Base-by-base conservation (phyloP, 257 asterid species). In the Craterostigma plantagineum region DNA sequence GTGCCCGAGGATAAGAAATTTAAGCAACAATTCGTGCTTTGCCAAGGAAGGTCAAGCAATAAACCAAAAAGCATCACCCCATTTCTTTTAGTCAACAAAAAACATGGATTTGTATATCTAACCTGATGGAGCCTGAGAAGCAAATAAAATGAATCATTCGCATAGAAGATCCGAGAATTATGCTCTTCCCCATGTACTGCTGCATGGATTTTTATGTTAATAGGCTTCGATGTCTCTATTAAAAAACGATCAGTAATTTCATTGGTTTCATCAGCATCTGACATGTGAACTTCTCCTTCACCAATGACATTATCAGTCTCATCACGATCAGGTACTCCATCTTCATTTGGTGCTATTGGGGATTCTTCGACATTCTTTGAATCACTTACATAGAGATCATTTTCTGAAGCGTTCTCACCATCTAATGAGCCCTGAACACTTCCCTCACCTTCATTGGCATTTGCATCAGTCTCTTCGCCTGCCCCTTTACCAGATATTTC, bases 91-190 rank as follows among this genome's bases (percentile, higher is more conserved):
- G 17, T 3, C 45, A 9, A 40, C 12, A 11, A 14, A 8, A 8
- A 14, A 7, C 13, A 1, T 14, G 3, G 45, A 23, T 13, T 1
- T 10, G 10, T 18, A 1, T 13, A 16, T 35, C 18, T 49, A 51
- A 79, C 92, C 46, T 72, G 73, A 66, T 79, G 90, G 56, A 79
- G 90, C 71, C 92, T 67, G 59, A 75, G 72, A 51, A 79, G 73
- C 55, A 75, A 62, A 56, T 79, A 79, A 64, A 75, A 75, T 34
- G 84, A 68, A 47, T 79, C 79, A 17, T 63, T 79, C 60, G 90
- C 92, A 33, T 72, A 79, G 58, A 79, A 75, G 43, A 75, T 59
- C 50, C 63, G 56, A 44, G 68, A 58, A 38, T 62, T 57, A 53
- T 60, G 68, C 47, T 61, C 69, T 52, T 38, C 62, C 51, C 58